These are phyloP conservation scores for Colletotrichum scovillei DNA, from an alignment of 2,329 filamentous ascomycete genomes.

Conservation along the genomic window DNA sequence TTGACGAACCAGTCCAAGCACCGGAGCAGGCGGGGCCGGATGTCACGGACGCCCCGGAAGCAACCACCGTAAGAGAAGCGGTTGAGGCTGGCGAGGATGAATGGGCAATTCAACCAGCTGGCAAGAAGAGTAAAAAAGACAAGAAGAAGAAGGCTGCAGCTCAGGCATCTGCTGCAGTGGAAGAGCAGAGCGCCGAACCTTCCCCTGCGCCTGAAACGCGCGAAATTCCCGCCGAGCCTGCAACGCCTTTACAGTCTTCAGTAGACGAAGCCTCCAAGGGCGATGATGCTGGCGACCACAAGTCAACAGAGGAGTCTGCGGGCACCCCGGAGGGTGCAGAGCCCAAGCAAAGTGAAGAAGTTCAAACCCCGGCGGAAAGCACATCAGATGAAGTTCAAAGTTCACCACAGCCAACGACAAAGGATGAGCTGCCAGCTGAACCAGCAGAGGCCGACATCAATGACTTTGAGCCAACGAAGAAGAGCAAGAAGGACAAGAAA, in stretches of 20 bases:
- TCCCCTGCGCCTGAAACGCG: neutral
- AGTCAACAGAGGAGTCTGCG: neutral
- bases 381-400: slow-evolving; percentile 1
- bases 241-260: neutral
- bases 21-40: slow-evolving; percentile 15
- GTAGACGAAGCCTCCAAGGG: neutral
- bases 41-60: neutral
- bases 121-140: slow-evolving; percentile 40
- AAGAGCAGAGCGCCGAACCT: slow-evolving; percentile 10
- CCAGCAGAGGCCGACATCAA: neutral
- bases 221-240: neutral
- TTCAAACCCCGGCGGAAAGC: slow-evolving; percentile 23
- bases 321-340: slow-evolving; percentile 5
- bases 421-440: neutral
- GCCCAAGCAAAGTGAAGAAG: slow-evolving; percentile 41
- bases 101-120: slow-evolving; percentile 31
- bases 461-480: slow-evolving; percentile 23
- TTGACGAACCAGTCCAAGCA: neutral
- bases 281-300: neutral
- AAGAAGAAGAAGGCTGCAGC: slow-evolving; percentile 32
- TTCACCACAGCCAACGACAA: neutral
- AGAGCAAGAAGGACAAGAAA: slow-evolving; percentile 46
- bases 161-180: neutral
- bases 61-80: slow-evolving; percentile 9
- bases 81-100: slow-evolving; percentile 32